These are phyloP conservation scores for Cordia subcordata DNA, from an alignment of 257 asterid species.

Conservation along the genomic window DNA sequence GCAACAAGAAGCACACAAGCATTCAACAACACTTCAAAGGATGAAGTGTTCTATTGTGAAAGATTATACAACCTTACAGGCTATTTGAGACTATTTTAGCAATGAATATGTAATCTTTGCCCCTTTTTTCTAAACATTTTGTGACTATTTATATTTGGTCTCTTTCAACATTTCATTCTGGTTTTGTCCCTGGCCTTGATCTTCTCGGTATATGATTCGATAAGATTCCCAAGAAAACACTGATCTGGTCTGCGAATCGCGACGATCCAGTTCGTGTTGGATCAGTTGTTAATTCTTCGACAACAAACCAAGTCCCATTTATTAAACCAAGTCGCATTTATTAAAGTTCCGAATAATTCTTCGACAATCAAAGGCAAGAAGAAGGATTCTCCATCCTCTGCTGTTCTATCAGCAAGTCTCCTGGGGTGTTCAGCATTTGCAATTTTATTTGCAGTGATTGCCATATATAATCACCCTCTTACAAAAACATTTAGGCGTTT, in stretches of 20 bases:
- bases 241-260: conserved; percentile 40
- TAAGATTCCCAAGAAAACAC: conserved; percentile 21
- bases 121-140: too few relatives aligned
- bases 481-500: neutral
- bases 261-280: conserved; percentile 16
- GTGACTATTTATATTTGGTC: too few relatives aligned
- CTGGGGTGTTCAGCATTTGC: neutral
- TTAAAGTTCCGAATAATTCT: conserved; percentile 4
- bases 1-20: too few relatives aligned
- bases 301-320: too few relatives aligned
- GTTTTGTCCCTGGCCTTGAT: conserved; percentile 25
- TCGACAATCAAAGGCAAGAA: neutral
- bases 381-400: neutral
- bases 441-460: neutral
- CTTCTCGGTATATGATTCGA: conserved; percentile 38
- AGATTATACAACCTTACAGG: too few relatives aligned
- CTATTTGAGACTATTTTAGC: too few relatives aligned
- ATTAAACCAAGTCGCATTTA: conserved; percentile 2
- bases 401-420: too few relatives aligned
- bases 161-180: too few relatives aligned
- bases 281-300: conserved; percentile 13
- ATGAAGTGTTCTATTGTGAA: too few relatives aligned
- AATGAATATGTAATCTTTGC: too few relatives aligned
- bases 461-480: neutral
- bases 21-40: too few relatives aligned